Percentiles rank a stretch among this genome's conserved stretches.
phyloP scores from a whole-genome alignment of 2,329 filamentous ascomycete genomes.

The Botryosphaeria dothidea region DNA sequence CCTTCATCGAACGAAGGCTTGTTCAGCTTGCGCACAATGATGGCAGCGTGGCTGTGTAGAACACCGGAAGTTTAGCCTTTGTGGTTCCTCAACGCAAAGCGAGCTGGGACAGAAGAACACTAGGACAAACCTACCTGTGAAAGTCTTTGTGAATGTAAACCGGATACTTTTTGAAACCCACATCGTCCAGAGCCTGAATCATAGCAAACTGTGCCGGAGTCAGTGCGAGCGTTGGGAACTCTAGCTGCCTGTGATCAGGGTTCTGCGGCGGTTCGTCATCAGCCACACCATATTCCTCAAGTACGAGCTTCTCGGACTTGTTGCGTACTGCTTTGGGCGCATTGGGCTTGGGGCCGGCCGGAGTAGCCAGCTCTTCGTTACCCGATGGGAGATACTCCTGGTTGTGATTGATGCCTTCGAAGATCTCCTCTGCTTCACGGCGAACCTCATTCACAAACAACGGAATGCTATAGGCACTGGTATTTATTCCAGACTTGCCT shows the following conservation, averaged over 20 bases:
- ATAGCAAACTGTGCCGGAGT: slow-evolving; percentile 81
- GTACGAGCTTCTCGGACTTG: slow-evolving; percentile 5
- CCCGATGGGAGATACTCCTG: slow-evolving; percentile 70
- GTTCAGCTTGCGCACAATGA: slow-evolving; percentile 70
- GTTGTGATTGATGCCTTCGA: slow-evolving; percentile 69
- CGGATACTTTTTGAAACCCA: slow-evolving; percentile 60
- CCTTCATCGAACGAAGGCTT: slow-evolving; percentile 73
- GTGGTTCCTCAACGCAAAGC: slow-evolving; percentile 34
- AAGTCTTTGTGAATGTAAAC: slow-evolving; percentile 74
- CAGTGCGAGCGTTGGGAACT: slow-evolving; percentile 73
- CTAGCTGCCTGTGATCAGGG: slow-evolving; percentile 27
- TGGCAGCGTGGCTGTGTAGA: slow-evolving; percentile 77
- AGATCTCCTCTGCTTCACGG: slow-evolving; percentile 73
- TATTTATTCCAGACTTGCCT: slow-evolving; percentile 66
- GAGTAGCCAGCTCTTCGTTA: slow-evolving; percentile 43
- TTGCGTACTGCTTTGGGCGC: slow-evolving; percentile 1
- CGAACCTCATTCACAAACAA: slow-evolving; percentile 75
- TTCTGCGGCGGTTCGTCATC: slow-evolving; percentile 23
- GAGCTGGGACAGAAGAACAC: background rate
- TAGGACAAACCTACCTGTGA: slow-evolving; percentile 19
- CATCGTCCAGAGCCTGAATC: slow-evolving; percentile 71
- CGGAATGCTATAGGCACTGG: slow-evolving; percentile 73
- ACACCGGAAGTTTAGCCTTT: background rate
- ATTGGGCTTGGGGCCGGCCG: slow-evolving; percentile 25
- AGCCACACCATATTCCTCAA: slow-evolving; percentile 30